A percentile compares a stretch with the other conserved stretches of the same genome.
These are phyloP conservation scores for Myochromella boudieri DNA, from an alignment of 768 basidiomycete genomes.

Conservation along the genomic window DNA sequence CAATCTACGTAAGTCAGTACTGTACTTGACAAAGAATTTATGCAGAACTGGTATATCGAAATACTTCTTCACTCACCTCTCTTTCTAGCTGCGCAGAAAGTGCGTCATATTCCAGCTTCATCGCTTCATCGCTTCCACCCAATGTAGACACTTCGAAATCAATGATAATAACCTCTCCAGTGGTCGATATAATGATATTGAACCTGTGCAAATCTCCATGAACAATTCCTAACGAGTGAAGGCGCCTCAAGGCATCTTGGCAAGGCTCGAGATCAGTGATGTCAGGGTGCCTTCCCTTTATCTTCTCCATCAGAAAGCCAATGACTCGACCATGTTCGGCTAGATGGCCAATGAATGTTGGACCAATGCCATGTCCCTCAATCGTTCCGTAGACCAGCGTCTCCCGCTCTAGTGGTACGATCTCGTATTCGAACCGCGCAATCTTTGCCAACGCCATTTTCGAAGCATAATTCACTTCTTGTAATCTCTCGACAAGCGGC, in stretches of 20 bases:
- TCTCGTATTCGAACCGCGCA: not conserved
- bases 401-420: not conserved
- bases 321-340: slow-evolving; percentile 12
- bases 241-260: slow-evolving; percentile 1
- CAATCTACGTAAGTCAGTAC: too few relatives aligned
- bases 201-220: slow-evolving; percentile 9
- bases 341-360: slow-evolving; percentile 1
- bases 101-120: not conserved
- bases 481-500: not conserved
- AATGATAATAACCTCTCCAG: not conserved
- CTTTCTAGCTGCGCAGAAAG: not conserved
- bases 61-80: too few relatives aligned
- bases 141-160: not conserved
- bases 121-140: not conserved
- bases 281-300: slow-evolving; percentile 5
- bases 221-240: slow-evolving; percentile 5
- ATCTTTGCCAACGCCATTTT: not conserved
- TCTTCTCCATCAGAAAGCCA: slow-evolving; percentile 7
- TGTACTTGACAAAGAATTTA: too few relatives aligned
- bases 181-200: slow-evolving; percentile 5
- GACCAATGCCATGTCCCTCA: not conserved
- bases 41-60: too few relatives aligned
- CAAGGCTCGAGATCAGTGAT: slow-evolving; percentile 5
- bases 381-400: not conserved
- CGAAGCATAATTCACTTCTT: not conserved